These are phyloP conservation scores for Xylariaceae sp. DNA, from an alignment of 2,329 filamentous ascomycete species.

Conservation along the genomic window DNA sequence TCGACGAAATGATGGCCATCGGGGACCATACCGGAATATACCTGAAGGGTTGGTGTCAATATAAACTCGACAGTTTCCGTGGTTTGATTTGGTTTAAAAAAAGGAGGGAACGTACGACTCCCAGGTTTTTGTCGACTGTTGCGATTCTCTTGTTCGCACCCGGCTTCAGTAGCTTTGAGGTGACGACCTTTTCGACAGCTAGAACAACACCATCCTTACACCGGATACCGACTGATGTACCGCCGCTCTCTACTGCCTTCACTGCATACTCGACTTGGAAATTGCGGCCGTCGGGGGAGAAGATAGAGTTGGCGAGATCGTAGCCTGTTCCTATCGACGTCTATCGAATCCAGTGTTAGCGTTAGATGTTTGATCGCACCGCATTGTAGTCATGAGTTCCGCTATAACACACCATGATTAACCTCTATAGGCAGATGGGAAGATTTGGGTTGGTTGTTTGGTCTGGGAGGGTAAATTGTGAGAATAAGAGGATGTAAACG, in stretches of 20 bases:
- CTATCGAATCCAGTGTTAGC: constrained; percentile 54
- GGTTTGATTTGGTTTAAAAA: neutral
- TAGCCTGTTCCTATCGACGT: constrained; percentile 99
- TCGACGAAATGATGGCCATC: constrained; percentile 95
- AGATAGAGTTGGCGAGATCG: constrained; percentile 99
- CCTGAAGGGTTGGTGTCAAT: constrained; percentile 60
- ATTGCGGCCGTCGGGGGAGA: constrained; percentile 97
- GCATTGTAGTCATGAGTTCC: too few relatives aligned
- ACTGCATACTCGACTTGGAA: constrained; percentile 99
- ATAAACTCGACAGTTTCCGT: too few relatives aligned
- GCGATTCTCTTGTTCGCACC: constrained; percentile 97
- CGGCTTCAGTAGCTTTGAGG: constrained; percentile 93
- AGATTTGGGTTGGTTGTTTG: neutral
- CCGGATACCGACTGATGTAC: constrained; percentile 93
- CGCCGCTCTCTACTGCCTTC: constrained; percentile 98
- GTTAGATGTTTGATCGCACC: too few relatives aligned
- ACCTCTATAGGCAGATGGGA: neutral
- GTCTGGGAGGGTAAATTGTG: neutral
- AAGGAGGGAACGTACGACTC: constrained; percentile 71
- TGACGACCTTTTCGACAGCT: constrained; percentile 94
- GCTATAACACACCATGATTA: constrained; percentile 25
- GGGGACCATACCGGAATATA: constrained; percentile 91
- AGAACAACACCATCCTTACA: constrained; percentile 97
- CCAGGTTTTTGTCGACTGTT: constrained; percentile 91
- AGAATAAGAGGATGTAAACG: neutral